Conservation (phyloP, 768 basidiomycete genomes). For the Tricholoma furcatifolium region DNA sequence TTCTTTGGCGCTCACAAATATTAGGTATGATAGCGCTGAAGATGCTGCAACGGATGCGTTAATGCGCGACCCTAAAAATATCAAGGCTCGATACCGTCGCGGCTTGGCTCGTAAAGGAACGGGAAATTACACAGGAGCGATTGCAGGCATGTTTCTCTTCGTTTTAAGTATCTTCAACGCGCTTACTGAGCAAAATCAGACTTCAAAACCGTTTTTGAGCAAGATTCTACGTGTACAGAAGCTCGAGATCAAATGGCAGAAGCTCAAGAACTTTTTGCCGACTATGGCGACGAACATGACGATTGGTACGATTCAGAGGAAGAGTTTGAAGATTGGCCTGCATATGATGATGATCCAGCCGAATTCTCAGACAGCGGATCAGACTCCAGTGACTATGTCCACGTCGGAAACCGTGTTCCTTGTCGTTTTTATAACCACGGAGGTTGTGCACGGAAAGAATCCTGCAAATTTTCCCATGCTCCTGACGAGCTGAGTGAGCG, state of each 20-base stretch:
- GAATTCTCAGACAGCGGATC: slow-evolving; percentile 36
- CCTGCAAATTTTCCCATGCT: slow-evolving; percentile 48
- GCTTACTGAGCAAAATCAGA: slow-evolving; percentile 16
- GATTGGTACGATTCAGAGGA: not conserved
- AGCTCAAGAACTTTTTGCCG: slow-evolving; percentile 10
- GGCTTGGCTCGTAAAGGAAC: slow-evolving; percentile 34
- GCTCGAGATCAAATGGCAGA: slow-evolving; percentile 15
- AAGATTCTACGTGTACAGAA: slow-evolving; percentile 21
- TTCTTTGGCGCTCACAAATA: not conserved
- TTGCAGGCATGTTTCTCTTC: slow-evolving; percentile 20
- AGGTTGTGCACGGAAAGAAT: slow-evolving; percentile 38
- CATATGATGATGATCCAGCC: slow-evolving; percentile 23
- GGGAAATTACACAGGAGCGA: slow-evolving; percentile 23
- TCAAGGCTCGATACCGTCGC: slow-evolving; percentile 38
- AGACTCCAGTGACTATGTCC: slow-evolving; percentile 52
- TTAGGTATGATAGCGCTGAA: slow-evolving; percentile 39
- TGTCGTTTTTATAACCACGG: slow-evolving; percentile 55
- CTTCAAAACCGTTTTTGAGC: slow-evolving; percentile 23
- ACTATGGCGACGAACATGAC: slow-evolving; percentile 9
- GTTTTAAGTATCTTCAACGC: not conserved
- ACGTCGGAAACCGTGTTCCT: slow-evolving; percentile 43
- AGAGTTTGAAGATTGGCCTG: slow-evolving; percentile 13
- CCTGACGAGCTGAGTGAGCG: slow-evolving; percentile 50
- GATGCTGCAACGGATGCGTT: slow-evolving; percentile 36
- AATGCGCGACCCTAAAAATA: slow-evolving; percentile 28